Base-by-base conservation (phyloP, 2,329 filamentous ascomycete species). In the Exophiala sp. region DNA sequence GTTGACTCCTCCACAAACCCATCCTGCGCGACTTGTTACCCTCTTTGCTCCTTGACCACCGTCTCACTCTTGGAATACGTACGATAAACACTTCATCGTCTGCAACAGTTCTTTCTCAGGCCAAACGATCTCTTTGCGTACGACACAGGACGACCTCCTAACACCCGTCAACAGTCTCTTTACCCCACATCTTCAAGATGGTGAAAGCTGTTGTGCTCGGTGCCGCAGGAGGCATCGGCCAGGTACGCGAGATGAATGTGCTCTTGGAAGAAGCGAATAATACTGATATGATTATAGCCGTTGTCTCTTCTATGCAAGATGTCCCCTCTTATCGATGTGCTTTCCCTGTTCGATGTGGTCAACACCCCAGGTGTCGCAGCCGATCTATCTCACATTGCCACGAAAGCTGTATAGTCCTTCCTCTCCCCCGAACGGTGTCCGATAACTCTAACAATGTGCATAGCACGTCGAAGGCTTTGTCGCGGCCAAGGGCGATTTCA, bases 271-370 rank as follows among this genome's bases (percentile, higher is more conserved):
- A 9, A n/a, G 37, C 16, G 14, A 39, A 9, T 27, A 24, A 10
- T 23, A 35, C 41, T 45, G 21, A 55, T 37, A 45, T 32, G 34
- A 52, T 40, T 53, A 51, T 67, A 97, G 90, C 93, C 93, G 62
- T 80, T 98, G 65, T 98, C 93, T 60, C 87, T 98, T 62, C 86
- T 98, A 64, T 80, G 97, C 69, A 98, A 98, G 82, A 82, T 86
- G 61, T 87, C 79, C 67, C 86, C 89, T 59, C 82, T 88, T 66
- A 79, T 98, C 65, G 85, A 91, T 65, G 88, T 97, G 77, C 87
- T 98, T 64, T 79, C 89, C 55, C 86, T 98, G 64, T 98, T 96
- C 79, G 93, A 98, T 95, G 90, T 98, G 61, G 91, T 97, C 73
- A 96, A 97, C 81, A 94, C 89, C 43, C 90, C 89, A 63, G 93